Percentiles rank a stretch among this genome's conserved stretches.
phyloP scores from a whole-genome alignment of 208 protist species.

The Trypanosomatidae sp. region DNA sequence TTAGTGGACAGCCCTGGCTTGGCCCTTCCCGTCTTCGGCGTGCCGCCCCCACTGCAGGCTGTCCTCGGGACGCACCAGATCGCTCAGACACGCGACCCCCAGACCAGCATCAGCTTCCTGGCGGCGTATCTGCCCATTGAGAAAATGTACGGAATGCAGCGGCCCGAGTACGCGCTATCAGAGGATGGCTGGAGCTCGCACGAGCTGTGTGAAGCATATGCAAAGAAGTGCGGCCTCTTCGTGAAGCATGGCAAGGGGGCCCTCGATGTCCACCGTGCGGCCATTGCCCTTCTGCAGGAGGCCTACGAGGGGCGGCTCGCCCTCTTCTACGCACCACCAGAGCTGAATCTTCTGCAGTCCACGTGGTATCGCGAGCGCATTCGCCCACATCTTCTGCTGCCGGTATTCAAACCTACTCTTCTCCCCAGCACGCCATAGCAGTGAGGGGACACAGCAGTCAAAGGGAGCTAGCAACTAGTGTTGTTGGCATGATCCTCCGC shows the following conservation, averaged over 20 bases:
- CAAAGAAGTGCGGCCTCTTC: constrained; percentile 85
- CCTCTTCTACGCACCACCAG: constrained; percentile 87
- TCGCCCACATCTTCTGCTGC: constrained; percentile 37
- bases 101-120: constrained; percentile 90
- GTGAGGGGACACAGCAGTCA: not conserved
- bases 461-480: not conserved
- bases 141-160: constrained; percentile 84
- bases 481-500: not conserved
- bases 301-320: constrained; percentile 84
- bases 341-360: constrained; percentile 53
- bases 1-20: constrained; percentile 96
- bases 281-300: constrained; percentile 88
- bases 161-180: constrained; percentile 50
- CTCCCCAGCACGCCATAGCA: not conserved
- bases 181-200: constrained; percentile 84
- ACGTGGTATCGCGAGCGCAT: constrained; percentile 44
- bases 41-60: constrained; percentile 89
- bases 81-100: constrained; percentile 96
- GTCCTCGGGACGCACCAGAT: constrained; percentile 96
- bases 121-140: constrained; percentile 92
- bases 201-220: constrained; percentile 93
- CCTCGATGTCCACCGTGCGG: constrained; percentile 89
- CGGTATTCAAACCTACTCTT: constrained; percentile 25
- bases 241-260: constrained; percentile 85
- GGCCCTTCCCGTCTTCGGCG: constrained; percentile 85